A percentile compares a stretch with the other conserved stretches of the same genome.
phyloP scores from a whole-genome alignment of 2,329 filamentous ascomycete genomes.

The Dryadomyces quercus-mongolicae region DNA sequence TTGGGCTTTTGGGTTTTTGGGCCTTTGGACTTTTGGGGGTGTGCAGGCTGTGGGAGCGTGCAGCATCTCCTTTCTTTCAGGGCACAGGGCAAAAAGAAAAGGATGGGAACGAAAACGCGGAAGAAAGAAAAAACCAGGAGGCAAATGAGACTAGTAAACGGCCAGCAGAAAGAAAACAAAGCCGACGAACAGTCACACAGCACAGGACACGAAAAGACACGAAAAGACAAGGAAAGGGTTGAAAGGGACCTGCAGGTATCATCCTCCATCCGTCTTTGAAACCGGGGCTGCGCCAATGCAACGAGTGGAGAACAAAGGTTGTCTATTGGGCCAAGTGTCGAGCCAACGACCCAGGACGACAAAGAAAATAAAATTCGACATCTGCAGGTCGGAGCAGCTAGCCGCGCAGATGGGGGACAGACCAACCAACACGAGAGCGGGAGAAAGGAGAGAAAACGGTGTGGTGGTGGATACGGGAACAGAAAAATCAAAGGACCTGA shows the following conservation, averaged over 20 bases:
- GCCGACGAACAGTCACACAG: background rate
- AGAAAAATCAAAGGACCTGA: background rate
- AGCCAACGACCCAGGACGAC: constrained; percentile 8
- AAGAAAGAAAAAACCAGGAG: background rate
- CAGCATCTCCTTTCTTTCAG: background rate
- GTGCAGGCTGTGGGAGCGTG: no score
- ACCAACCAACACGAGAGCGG: background rate
- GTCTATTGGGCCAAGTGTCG: constrained; percentile 9
- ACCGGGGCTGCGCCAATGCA: constrained; percentile 1
- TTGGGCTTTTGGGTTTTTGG: no score
- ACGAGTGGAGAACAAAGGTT: constrained; percentile 10
- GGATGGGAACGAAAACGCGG: background rate
- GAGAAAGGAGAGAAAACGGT: background rate
- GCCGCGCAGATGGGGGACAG: background rate
- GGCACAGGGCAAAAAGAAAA: background rate
- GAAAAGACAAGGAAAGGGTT: background rate
- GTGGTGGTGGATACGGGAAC: background rate
- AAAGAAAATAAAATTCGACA: constrained; percentile 4
- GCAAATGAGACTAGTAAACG: background rate
- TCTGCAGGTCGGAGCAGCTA: background rate
- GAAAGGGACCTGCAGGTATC: constrained; percentile 3
- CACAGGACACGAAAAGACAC: background rate
- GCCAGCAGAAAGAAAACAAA: background rate
- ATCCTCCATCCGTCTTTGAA: constrained; percentile 1
- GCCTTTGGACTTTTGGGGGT: no score